These are phyloP conservation scores for Aspergillus japonicus DNA, from an alignment of 2,329 filamentous ascomycete species.

Conservation along the genomic window DNA sequence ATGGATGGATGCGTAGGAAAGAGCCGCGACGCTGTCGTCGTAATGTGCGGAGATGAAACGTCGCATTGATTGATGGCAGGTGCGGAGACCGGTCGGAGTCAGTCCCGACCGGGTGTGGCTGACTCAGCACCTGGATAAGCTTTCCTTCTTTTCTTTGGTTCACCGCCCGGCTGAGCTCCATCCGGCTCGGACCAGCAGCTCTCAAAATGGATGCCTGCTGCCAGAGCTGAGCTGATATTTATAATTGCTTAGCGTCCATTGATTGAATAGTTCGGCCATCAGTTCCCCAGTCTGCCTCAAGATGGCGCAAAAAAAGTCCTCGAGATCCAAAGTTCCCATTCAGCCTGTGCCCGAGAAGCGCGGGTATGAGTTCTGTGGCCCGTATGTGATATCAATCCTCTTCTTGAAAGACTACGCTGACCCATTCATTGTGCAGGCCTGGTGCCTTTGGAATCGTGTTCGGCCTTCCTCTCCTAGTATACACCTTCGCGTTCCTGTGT, in stretches of 20 bases:
- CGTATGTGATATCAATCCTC: slow-evolving; percentile 36
- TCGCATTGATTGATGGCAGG: slow-evolving; percentile 9
- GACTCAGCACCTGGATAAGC: neutral
- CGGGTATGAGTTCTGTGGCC: slow-evolving; percentile 50
- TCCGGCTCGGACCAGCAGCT: slow-evolving; percentile 6
- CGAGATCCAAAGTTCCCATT: slow-evolving; percentile 31
- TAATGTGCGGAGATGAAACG: slow-evolving; percentile 13
- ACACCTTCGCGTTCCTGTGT: slow-evolving; percentile 78
- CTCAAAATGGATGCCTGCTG: neutral
- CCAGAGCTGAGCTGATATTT: neutral
- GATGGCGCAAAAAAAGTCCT: slow-evolving; percentile 36
- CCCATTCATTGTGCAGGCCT: slow-evolving; percentile 51
- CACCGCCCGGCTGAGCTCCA: slow-evolving; percentile 2
- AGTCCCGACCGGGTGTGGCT: neutral
- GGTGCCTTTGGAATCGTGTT: slow-evolving; percentile 78
- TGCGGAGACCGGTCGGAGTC: slow-evolving; percentile 6
- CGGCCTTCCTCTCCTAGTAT: slow-evolving; percentile 74
- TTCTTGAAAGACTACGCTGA: neutral
- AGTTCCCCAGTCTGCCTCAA: neutral
- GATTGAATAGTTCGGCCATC: neutral
- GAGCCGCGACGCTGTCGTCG: neutral
- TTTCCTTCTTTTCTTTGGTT: neutral
- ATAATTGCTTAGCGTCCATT: neutral
- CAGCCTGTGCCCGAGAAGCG: slow-evolving; percentile 42
- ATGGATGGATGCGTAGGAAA: slow-evolving; percentile 3